phyloP scores from a whole-genome alignment of 352 stramenopile genomes.

The Lagenidium giganteum region DNA sequence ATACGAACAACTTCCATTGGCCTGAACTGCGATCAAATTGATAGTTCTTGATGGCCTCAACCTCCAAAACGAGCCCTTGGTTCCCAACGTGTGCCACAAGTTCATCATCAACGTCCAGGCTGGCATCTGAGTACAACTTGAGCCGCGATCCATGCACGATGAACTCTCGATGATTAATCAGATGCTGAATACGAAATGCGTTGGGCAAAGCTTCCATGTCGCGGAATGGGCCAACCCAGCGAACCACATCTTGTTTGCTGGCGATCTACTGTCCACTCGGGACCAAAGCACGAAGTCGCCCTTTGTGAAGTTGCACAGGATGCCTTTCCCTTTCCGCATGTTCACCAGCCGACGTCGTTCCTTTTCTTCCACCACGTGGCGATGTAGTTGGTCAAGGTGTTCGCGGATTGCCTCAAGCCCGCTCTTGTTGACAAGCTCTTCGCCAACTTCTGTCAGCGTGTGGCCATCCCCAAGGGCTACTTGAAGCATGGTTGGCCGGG shows the following conservation, averaged over 20 bases:
- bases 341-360: slow-evolving; percentile 5
- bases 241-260: slow-evolving; percentile 24
- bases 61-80: slow-evolving; percentile 12
- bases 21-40: slow-evolving; percentile 24
- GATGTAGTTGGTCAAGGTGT: slow-evolving; percentile 11
- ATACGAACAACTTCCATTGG: not conserved
- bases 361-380: slow-evolving; percentile 3
- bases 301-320: slow-evolving; percentile 11
- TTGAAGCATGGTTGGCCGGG: not conserved
- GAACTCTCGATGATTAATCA: slow-evolving; percentile 9
- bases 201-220: slow-evolving; percentile 12
- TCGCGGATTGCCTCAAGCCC: slow-evolving; percentile 1
- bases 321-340: not conserved
- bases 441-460: too few species aligned
- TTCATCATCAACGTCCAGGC: slow-evolving; percentile 21
- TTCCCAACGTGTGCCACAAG: slow-evolving; percentile 15
- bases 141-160: slow-evolving; percentile 21
- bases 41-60: slow-evolving; percentile 4
- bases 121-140: slow-evolving; percentile 26
- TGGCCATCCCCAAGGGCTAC: too few species aligned
- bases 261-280: slow-evolving; percentile 17
- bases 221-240: slow-evolving; percentile 24
- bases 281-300: slow-evolving; percentile 30
- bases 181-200: slow-evolving; percentile 17
- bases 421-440: too few species aligned